Evolutionary conservation across 495 filamentous ascomycete species (phyloP), one percentile per base, ranked within the genome.

Genomic region (Wilcoxina mikolae): DNA sequence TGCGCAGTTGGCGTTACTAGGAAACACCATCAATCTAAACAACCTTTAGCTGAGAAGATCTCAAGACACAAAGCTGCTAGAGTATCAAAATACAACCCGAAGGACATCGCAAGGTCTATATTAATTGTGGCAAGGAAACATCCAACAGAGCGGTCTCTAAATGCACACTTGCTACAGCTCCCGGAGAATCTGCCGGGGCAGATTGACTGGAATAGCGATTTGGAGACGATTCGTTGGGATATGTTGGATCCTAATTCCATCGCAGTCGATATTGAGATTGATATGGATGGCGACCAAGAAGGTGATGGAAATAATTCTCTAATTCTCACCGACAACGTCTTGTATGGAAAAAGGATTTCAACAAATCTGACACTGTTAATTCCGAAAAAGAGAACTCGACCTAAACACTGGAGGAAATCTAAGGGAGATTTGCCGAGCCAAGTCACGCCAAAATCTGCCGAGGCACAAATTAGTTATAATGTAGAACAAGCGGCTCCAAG

Each of bases 171-270:
- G 18, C 65, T 74, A 3, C 41, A 59, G 4, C 56, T 84, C 2
- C 71, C 67, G 20, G 56, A 66, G 3, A 66, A 55, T 2, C 69
- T 81, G 28, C 15, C 25, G 4, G 31, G 54, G 3, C 59, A 65
- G n/a, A 62, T 81, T 1, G 68, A 69, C 51, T 49, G 56, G 33
- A 59, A 61, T 11, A 68, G 71, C 7, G 80, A 87, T 62, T 60
- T 86, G 11, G 65, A 65, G n/a, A 84, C 79, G 0, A 69, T 87
- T 22, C 67, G 73, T 27, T 87, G 83, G 83, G 82, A 84, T 65
- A 45, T 82, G 15, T 70, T 86, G 2, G 82, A 85, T 63, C 76
- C 78, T 3, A 59, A 28, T 4, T 47, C 55, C 27, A 29, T 49
- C 12, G 26, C 4, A 11, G 23, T 18, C 11, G 45, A 29, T 26